Base-by-base conservation (phyloP, 2,329 filamentous ascomycete genomes). In the Dissoconium aciculare region DNA sequence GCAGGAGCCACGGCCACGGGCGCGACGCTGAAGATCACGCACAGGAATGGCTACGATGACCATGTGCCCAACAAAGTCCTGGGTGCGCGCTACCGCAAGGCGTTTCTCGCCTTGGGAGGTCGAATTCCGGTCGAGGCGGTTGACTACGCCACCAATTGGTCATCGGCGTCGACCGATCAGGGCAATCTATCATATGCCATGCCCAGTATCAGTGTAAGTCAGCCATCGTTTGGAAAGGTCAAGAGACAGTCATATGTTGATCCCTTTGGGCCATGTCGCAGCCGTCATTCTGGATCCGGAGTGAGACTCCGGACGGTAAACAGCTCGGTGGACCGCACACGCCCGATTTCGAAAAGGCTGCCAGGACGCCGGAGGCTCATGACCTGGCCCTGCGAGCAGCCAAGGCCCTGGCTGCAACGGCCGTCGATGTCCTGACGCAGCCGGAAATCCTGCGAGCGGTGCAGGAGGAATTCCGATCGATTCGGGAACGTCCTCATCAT, bases 111-210 rank as follows among this genome's bases (percentile, higher is more conserved):
- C 29, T 36, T 56, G 28, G 51, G 47, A 8, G 51, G 57, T 1
- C 36, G 42, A 3, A 55, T 60, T 2, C 47, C 54, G 0, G 37
- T 38, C 1, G 53, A 54, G 8, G 58, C 62, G 3, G 28, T 59
- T 5, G 63, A 65, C 33, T 50, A 57, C 31, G 47, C 58, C 6
- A 43, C 49, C 3, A 60, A 61, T 1, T 45, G 51, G 14, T 63
- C 60, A n/a, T 29, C 31, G 10, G 68, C 69, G 4, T 69, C 65
- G 39, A 71, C 67, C 0, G 70, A 74, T 43, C 67, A 72, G 50
- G 71, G 70, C 0, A 61, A 74, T 37, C 50, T 74, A 32, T 70
- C 64, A 39, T 64, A 73, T 42, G 64, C 58, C 1, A 60, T 72
- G 55, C 71, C 69, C 23, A 67, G 63, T 31, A 46, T 74, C 21